Base-by-base conservation (phyloP, 805 yeast genomes). In the Wickerhamomyces canadensis region DNA sequence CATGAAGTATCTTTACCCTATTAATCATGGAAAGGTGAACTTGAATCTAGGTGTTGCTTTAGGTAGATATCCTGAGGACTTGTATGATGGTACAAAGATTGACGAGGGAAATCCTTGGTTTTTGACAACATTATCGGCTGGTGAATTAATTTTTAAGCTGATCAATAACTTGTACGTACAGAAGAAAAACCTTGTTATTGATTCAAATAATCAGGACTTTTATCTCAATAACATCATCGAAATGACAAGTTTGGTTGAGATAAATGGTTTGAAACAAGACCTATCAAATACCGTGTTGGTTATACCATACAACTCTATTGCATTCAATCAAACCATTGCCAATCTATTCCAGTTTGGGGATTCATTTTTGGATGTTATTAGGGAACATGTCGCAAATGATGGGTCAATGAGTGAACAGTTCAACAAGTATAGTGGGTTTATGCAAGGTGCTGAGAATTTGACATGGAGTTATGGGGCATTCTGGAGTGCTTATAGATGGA, bases 51-150 rank as follows among this genome's bases (percentile, higher is more conserved):
- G 72, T 3, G 79, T 80, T 35, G 95, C 83, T 0, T 60, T 89
- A 36, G 98, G 98, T 3, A 70, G 98, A 54, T 89, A 89, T 54
- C 96, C 97, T 1, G 98, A 89, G 54, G 98, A 89, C 60, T 57
- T 81, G 9, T 89, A 89, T 58, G 81, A 89, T 57, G 96, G 96
- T 0, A 62, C 67, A 42, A 78, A 77, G 0, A 65, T 72, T 0
- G 68, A 80, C 23, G 86, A 80, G 49, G 97, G 96, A 3, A 88
- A 89, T 52, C 97, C 98, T 6, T 89, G 97, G 98, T 87, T 88
- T 54, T 72, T 89, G 40, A 65, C 84, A 4, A 84, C 91, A 1
- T 74, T 83, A 1, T 67, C 83, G 4, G 86, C 85, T 2, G 65
- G 85, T 5, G 85, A 81, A 54, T 47, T 80, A 14, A 54, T 82